Base-by-base conservation (phyloP, 1,284 basidiomycete species). In the Puccinia horiana region DNA sequence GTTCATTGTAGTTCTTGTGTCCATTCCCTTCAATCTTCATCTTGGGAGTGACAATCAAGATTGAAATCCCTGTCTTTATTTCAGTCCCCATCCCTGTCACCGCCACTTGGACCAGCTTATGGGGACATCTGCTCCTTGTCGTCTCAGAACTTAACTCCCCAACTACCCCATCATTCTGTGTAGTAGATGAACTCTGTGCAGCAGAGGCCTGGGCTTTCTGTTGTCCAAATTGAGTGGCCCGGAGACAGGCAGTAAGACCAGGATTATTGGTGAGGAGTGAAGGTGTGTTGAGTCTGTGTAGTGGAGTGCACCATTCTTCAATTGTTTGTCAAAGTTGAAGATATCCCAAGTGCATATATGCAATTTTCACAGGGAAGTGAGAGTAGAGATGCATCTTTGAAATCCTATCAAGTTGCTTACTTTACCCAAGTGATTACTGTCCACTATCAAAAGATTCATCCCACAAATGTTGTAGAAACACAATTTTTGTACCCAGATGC, bases 391-490 rank as follows among this genome's bases (percentile, higher is more conserved):
- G 18, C 23, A 26, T 70, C 61, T 58, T 58, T 58, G 0, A 40
- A 37, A n/a, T 56, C 49, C 40, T 14, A 69, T 42, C 20, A 29
- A 40, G n/a, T 16, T 20, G 85, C 91, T 86, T 85, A 94, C 95
- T 90, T 99, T 99, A 85, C 97, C 97, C 87, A 97, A 94, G 87
- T 96, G 92, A 89, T 99, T 97, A 83, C 96, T 98, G 88, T 99
- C 97, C 83, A 99, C 90, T 42, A 99, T 94, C 47, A 94, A 97
- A 69, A 99, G 90, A 89, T 99, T 99, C 32, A 97, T 97, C 86
- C 97, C 97, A 87, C 97, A 99, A 56, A 98, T 96, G 89, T 99
- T 97, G 89, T 97, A 99, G 37, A 99, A 97, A 84, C 97, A 92
- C 85, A 99, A 90, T 88, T 99, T 99, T 88, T 99, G 97, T 99